Evolutionary conservation across 345 rosid species (phyloP).

Genomic region (Gossypium turneri): DNA sequence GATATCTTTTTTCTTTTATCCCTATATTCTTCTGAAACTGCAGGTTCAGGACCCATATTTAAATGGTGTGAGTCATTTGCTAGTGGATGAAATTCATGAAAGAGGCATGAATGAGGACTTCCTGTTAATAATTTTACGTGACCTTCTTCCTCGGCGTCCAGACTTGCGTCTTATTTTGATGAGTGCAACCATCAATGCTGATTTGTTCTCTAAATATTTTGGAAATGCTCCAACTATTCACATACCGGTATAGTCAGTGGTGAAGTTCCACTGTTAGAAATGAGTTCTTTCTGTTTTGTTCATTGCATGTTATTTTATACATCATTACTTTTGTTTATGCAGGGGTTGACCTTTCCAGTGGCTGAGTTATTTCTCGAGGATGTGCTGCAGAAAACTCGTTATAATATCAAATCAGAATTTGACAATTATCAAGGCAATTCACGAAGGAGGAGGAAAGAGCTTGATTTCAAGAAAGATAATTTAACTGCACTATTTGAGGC

Average conservation of each 20-base stretch:
- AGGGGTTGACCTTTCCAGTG: slow-evolving; percentile 94
- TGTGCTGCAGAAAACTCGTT: slow-evolving; percentile 69
- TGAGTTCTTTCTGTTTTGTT: slow-evolving; percentile 9
- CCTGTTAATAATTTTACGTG: slow-evolving; percentile 74
- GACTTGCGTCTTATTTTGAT: slow-evolving; percentile 78
- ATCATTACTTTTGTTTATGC: slow-evolving; percentile 20
- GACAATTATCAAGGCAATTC: slow-evolving; percentile 67
- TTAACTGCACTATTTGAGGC: slow-evolving; percentile 71
- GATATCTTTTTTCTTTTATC: slow-evolving; percentile 17
- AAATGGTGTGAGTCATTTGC: slow-evolving; percentile 79
- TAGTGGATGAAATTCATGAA: slow-evolving; percentile 97
- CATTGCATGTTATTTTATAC: background rate
- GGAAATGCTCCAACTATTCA: slow-evolving; percentile 73
- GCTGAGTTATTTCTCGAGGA: slow-evolving; percentile 82
- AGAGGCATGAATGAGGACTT: slow-evolving; percentile 99
- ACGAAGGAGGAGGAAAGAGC: slow-evolving; percentile 70
- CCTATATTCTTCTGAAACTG: slow-evolving; percentile 23
- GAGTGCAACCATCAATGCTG: slow-evolving; percentile 97
- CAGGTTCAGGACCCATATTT: slow-evolving; percentile 87
- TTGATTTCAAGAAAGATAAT: slow-evolving; percentile 69
- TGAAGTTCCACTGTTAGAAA: background rate
- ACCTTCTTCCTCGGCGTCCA: slow-evolving; percentile 90
- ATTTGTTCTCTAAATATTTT: slow-evolving; percentile 82
- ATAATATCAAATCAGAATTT: slow-evolving; percentile 54
- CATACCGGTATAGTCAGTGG: slow-evolving; percentile 57